Evolutionary conservation across 2,329 filamentous ascomycete genomes (phyloP), one percentile per base, ranked within the genome.

Genomic region (Knufia petricola): DNA sequence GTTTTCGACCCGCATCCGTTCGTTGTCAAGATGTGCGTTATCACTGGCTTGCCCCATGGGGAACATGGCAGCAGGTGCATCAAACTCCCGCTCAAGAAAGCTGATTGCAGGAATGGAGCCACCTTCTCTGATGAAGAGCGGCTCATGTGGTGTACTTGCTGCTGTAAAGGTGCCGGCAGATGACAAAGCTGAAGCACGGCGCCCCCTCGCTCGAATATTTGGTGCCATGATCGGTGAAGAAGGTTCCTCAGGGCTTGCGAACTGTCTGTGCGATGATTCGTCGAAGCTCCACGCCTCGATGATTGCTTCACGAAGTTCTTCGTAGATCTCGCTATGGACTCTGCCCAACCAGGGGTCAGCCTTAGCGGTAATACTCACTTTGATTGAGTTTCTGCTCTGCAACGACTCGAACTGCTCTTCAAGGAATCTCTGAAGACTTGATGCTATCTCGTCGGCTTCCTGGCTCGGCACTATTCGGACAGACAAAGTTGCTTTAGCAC

Each of bases 291-390:
- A 98, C 0, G 84, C 87, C 38, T 85, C 78, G 59, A 89, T 79
- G 44, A 96, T 84, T 1, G 89, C 92, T 51, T 82, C 76, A 57
- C 94, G 88, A 0, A 98, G 76, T 0, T 87, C 94, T 53, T 83
- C 79, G 66, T 95, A 98, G 50, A 96, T 89, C 56, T 88, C 81
- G 57, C 94, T 95, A 42, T 81, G 81, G 2, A 87, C 88, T 59
- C 95, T 87, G 12, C 92, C 90, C 0, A 98, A 78, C 92, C 92
- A 98, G 0, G 92, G 88, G 62, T 98, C 92, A 0, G 92, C 90
- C 66, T 86, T 84, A 62, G 95, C 92, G 56, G 95, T 88, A 55
- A 98, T 89, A 24, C 81, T 82, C 32, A 98, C 78, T 1, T 75
- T 83, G 30, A 98, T 73, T 4, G 74, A 76, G 60, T 98, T 98